Conservation (phyloP, 352 stramenopile species). For the Elongisporangium undulatum region DNA sequence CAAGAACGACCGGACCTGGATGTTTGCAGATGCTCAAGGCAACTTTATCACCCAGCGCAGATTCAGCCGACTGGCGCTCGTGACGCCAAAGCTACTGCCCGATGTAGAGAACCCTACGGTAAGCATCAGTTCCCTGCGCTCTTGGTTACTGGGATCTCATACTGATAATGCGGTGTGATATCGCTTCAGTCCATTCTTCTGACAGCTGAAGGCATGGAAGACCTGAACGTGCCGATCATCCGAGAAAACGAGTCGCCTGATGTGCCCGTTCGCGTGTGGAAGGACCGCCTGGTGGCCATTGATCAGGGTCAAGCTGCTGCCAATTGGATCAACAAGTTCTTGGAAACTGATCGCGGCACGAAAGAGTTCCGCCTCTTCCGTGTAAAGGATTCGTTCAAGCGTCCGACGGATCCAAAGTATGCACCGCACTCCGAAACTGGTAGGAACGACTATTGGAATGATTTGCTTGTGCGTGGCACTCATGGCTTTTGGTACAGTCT, state of each 20-base stretch:
- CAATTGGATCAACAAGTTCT: conserved; percentile 56
- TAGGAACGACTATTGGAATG: conserved; percentile 1
- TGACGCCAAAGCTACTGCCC: conserved; percentile 53
- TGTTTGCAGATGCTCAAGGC: conserved; percentile 60
- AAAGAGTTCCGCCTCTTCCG: conserved; percentile 48
- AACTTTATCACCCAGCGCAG: conserved; percentile 74
- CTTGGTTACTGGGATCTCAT: background rate
- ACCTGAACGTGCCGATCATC: conserved; percentile 54
- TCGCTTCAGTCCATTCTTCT: conserved; percentile 36
- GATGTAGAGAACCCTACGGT: conserved; percentile 37
- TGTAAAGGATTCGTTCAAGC: conserved; percentile 53
- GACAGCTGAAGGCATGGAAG: conserved; percentile 51
- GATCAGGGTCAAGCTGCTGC: conserved; percentile 60
- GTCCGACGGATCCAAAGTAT: conserved; percentile 51
- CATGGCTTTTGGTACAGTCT: conserved; percentile 22
- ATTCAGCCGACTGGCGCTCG: conserved; percentile 57
- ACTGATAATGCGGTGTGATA: background rate
- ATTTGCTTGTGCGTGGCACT: background rate
- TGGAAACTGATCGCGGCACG: conserved; percentile 29
- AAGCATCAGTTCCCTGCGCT: no score
- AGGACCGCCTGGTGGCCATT: conserved; percentile 39
- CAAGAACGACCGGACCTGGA: conserved; percentile 69
- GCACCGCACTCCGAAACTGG: conserved; percentile 48
- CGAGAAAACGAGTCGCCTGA: conserved; percentile 21
- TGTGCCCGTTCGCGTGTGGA: conserved; percentile 53